A percentile compares a stretch with the other conserved stretches of the same genome.
These are phyloP conservation scores for Psilocybe azurescens DNA, from an alignment of 768 basidiomycete genomes.

Conservation along the genomic window DNA sequence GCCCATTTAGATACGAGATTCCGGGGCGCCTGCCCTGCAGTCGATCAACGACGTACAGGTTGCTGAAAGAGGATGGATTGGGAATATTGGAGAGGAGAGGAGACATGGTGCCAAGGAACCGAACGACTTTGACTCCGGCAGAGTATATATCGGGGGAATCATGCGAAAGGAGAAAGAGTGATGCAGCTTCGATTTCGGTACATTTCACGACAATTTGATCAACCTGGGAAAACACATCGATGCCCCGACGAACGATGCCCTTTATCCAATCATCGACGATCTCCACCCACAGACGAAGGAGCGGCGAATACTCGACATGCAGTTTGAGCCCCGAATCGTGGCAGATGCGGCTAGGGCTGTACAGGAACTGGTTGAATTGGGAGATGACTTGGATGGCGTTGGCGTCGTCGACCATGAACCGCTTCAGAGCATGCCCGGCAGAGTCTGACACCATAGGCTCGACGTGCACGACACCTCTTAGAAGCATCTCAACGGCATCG, in stretches of 20 bases:
- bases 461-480: slow-evolving; percentile 84
- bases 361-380: slow-evolving; percentile 74
- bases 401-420: slow-evolving; percentile 68
- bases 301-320: slow-evolving; percentile 66
- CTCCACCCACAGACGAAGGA: slow-evolving; percentile 76
- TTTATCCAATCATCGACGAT: slow-evolving; percentile 75
- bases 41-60: slow-evolving; percentile 51
- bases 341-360: slow-evolving; percentile 66
- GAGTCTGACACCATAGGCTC: slow-evolving; percentile 77
- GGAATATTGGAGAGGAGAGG: slow-evolving; percentile 44
- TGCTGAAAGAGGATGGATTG: slow-evolving; percentile 29
- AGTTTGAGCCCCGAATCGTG: slow-evolving; percentile 68
- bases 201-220: slow-evolving; percentile 51
- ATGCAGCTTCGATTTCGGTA: slow-evolving; percentile 72
- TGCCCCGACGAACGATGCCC: slow-evolving; percentile 45
- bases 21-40: slow-evolving; percentile 56
- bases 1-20: slow-evolving; percentile 58
- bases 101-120: slow-evolving; percentile 57
- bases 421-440: slow-evolving; percentile 68
- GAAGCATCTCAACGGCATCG: slow-evolving; percentile 77
- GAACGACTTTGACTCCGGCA: slow-evolving; percentile 68
- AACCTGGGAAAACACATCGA: slow-evolving; percentile 46
- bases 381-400: slow-evolving; percentile 64
- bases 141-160: slow-evolving; percentile 53
- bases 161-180: slow-evolving; percentile 75